Evolutionary conservation across 208 protist species (phyloP), one percentile per base, ranked within the genome.

Genomic region (Crithidia bombi): DNA sequence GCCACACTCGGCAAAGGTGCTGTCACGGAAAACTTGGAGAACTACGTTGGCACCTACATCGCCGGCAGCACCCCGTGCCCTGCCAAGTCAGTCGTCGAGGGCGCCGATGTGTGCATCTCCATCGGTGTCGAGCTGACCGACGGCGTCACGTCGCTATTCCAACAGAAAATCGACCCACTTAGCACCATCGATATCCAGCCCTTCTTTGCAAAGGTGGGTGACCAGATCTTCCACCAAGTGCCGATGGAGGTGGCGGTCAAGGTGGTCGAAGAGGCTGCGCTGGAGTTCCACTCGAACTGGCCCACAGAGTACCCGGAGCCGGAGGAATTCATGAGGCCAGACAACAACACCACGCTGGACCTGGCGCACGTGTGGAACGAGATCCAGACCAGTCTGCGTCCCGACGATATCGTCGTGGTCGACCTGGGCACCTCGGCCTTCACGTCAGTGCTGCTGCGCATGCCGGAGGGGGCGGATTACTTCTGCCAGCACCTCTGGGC

Each of bases 21-120:
- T 12, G 68, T 89, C 26, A 57, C 69, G 11, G 83, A 89, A 63
- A 58, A 83, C 56, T 49, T 80, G 23, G 49, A 69, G 14, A 85
- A 82, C 75, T 89, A 63, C 65, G 71, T 89, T 5, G 83, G 83
- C 66, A 80, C 73, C 44, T 89, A 89, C 79, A 44, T 74, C 28
- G 76, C 72, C 12, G 73, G 68, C 15, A 36, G 62, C 21, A 58
- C 28, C 5, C 68, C 61, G 25, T 76, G 65, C 49, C 65, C 76
- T 2, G 67, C 71, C 23, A 76, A 81, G 69, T 47, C 49, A 15
- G 65, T 75, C 2, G 58, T 89, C 19, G 83, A 89, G 39, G 50
- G 30, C 38, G 79, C 83, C 11, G 83, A 89, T 39, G 77, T 83
- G 44, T 67, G 61, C 57, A 79, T 89, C 35, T 71, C 72, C 14